Evolutionary conservation across 1,284 basidiomycete species (phyloP), one percentile per base, ranked within the genome.

Genomic region (Moesziomyces sp.): DNA sequence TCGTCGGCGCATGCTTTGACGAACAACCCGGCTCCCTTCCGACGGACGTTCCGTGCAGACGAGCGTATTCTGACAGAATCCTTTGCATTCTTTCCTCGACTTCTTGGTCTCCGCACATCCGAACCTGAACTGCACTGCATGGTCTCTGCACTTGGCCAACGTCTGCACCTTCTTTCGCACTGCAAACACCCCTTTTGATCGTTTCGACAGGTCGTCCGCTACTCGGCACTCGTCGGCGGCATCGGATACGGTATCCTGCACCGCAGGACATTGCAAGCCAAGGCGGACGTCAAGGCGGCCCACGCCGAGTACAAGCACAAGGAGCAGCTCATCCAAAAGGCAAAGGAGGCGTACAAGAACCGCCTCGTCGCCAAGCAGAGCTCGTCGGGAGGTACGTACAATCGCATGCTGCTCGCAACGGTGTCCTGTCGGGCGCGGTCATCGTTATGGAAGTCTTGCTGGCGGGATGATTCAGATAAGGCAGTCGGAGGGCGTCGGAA

Each of bases 201-300:
- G 21, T 21, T 26, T 24, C 23, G 46, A 48, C 58, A 99, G 96
- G 95, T 97, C 85, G 92, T 92, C 82, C 93, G 96, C 81, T 99
- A 97, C 87, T 91, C 94, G 42, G 94, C 96, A 55, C 90, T 99
- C 77, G 87, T 92, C 73, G 88, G 89, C 58, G 96, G 96, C 84
- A 89, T 97, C 80, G 87, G 91, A 85, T 99, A 98, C 86, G 96
- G 97, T 81, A 91, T 97, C 85, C 88, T 90, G 79, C 96, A 98
- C 88, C 91, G 91, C 84, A 89, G 92, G 83, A 92, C 94, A 84
- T 87, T 99, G 77, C 94, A 97, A 87, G 89, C 90, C 77, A 87
- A 89, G 75, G 89, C 92, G 84, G 90, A 97, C 85, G 89, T 92
- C 78, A 89, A 89, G 80, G 88, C 92, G 78, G 90, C 92, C 81